phyloP scores from a whole-genome alignment of 2,329 filamentous ascomycete species.

The Ophiostoma angusticollis region DNA sequence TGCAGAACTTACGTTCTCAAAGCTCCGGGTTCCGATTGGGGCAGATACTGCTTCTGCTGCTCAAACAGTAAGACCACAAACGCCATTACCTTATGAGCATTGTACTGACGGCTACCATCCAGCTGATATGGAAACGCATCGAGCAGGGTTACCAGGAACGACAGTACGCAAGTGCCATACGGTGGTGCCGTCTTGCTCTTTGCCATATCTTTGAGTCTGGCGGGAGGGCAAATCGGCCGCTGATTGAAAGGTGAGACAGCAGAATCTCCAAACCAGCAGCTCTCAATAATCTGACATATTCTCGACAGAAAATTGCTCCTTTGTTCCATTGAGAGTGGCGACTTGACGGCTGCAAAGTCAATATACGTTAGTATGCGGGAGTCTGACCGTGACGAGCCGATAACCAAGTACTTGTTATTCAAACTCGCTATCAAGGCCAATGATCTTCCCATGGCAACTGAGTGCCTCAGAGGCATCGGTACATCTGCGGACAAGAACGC shows the following conservation, averaged over 20 bases:
- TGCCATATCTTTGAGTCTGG: conserved; percentile 53
- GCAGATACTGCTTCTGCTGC: conserved; percentile 51
- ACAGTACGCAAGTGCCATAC: conserved; percentile 41
- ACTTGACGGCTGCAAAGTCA: conserved; percentile 39
- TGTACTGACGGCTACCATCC: conserved; percentile 4
- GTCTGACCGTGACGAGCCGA: conserved; percentile 42
- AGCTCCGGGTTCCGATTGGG: conserved; percentile 35
- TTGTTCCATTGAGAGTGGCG: conserved; percentile 49
- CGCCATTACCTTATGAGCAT: neutral
- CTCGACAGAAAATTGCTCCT: conserved; percentile 54
- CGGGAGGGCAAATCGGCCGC: conserved; percentile 53
- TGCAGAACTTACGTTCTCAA: conserved; percentile 27
- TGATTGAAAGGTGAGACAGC: conserved; percentile 56
- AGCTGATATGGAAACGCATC: conserved; percentile 76
- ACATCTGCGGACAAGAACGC: conserved; percentile 40
- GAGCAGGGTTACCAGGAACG: conserved; percentile 43
- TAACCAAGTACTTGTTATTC: conserved; percentile 64
- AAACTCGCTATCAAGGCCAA: conserved; percentile 51
- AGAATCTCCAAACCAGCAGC: too few species aligned
- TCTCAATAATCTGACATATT: neutral
- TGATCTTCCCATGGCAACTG: conserved; percentile 44
- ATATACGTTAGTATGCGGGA: conserved; percentile 48
- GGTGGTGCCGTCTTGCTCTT: conserved; percentile 60
- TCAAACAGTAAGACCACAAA: conserved; percentile 42
- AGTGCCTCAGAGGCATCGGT: conserved; percentile 50